Conservation (phyloP, 768 basidiomycete genomes). For the Dioszegia crocea region DNA sequence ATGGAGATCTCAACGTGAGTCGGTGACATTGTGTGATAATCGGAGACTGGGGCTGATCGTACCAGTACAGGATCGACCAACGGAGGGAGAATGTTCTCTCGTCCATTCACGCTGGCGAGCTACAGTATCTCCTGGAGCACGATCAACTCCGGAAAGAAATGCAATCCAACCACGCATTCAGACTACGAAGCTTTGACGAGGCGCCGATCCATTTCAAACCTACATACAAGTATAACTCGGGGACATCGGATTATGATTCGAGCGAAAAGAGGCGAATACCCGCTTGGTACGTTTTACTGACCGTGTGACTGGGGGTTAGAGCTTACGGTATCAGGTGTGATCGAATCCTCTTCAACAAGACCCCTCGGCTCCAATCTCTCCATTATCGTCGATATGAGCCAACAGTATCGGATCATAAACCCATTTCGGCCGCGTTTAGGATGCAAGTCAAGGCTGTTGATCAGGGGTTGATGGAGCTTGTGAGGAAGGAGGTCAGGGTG, state of each 20-base stretch:
- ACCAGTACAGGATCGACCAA: slow-evolving; percentile 81
- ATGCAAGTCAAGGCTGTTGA: slow-evolving; percentile 70
- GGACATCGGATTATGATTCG: slow-evolving; percentile 73
- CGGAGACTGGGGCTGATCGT: slow-evolving; percentile 7
- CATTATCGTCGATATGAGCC: slow-evolving; percentile 78
- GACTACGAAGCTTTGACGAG: slow-evolving; percentile 76
- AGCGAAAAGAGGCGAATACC: slow-evolving; percentile 84
- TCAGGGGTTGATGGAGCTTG: slow-evolving; percentile 58
- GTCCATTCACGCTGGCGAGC: slow-evolving; percentile 65
- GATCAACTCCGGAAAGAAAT: slow-evolving; percentile 87
- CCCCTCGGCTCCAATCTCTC: slow-evolving; percentile 59
- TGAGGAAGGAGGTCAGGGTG: slow-evolving; percentile 59
- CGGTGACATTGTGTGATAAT: neutral
- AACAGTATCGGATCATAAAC: slow-evolving; percentile 85
- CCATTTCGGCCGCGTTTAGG: slow-evolving; percentile 73
- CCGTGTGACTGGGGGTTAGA: neutral
- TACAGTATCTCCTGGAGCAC: slow-evolving; percentile 62
- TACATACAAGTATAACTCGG: slow-evolving; percentile 91
- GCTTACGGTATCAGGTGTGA: slow-evolving; percentile 59
- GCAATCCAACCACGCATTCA: slow-evolving; percentile 78
- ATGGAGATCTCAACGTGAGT: slow-evolving; percentile 78
- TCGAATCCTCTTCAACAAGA: slow-evolving; percentile 70
- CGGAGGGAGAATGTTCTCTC: slow-evolving; percentile 76
- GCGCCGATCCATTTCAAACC: slow-evolving; percentile 74
- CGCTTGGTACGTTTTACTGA: slow-evolving; percentile 60